Base-by-base conservation (phyloP, 2,329 filamentous ascomycete genomes). In the Pestalotiopsis sp. region DNA sequence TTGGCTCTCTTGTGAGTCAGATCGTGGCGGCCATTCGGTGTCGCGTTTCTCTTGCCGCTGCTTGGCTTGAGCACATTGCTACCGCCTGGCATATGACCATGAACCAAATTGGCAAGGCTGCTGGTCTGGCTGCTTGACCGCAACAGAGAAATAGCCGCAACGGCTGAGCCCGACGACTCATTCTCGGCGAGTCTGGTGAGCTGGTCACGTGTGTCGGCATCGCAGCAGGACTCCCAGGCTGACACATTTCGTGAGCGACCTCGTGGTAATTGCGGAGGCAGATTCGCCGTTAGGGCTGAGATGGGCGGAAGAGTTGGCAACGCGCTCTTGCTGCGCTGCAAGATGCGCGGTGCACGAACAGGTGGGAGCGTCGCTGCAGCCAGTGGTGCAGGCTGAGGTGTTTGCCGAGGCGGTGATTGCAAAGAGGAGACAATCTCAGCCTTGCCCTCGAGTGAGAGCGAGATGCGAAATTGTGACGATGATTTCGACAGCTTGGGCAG, bases 151-250 rank as follows among this genome's bases (percentile, higher is more conserved):
- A 97, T 96, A 44, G 92, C 93, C 40, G 92, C 92, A 68, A 92
- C 88, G 66, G 93, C 93, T 56, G 92, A 94, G 24, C 93, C 93
- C 72, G 86, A 93, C 7, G 88, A 88, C 75, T 97, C 93, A 72
- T 93, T 90, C 79, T 95, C 92, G 10, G 92, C 92, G 72, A 93
- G 91, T n/a, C 88, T 88, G 24, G 91, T 94, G 66, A 97, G 82
- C 71, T 94, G 92, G 74, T 94, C 93, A 57, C 92, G 90, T 64
- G 88, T 82, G 71, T 96, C 92, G 7, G 91, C 90, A 76, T 97
- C 93, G 74, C 93, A 95, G 81, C 92, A 94, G 67, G 94, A 94
- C 75, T 97, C 93, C 95, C 95, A 98, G 6, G 92, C 92, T 64
- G 94, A 90, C 20, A 94, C 93, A 78, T 98, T 93, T 66, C 93